phyloP scores from a whole-genome alignment of 139 green algal species.

The Nannochloris sp. region DNA sequence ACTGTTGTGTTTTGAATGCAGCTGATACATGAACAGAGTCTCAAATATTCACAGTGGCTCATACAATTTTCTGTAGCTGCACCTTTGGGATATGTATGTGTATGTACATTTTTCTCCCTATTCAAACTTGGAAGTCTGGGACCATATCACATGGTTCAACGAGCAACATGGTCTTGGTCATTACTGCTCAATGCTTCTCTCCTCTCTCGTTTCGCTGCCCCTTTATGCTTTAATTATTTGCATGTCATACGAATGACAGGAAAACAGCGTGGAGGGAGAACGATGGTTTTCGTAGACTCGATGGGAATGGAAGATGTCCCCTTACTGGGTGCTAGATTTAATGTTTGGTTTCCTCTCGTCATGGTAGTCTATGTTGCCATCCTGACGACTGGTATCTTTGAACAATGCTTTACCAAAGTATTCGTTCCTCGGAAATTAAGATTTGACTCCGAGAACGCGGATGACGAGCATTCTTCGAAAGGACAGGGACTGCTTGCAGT shows the following conservation, averaged over 20 bases:
- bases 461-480: slow-evolving; percentile 54
- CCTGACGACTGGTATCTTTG: slow-evolving; percentile 37
- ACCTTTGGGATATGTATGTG: slow-evolving; percentile 81
- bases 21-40: slow-evolving; percentile 14
- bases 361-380: slow-evolving; percentile 53
- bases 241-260: slow-evolving; percentile 45
- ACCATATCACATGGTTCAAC: slow-evolving; percentile 63
- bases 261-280: slow-evolving; percentile 18
- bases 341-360: slow-evolving; percentile 71
- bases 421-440: slow-evolving; percentile 17
- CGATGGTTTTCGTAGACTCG: slow-evolving; percentile 55
- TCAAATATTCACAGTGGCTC: slow-evolving; percentile 15
- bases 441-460: slow-evolving; percentile 40
- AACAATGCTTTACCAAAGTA: slow-evolving; percentile 19
- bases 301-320: slow-evolving; percentile 75
- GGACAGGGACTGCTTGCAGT: slow-evolving; percentile 28
- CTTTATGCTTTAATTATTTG: slow-evolving; percentile 79
- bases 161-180: slow-evolving; percentile 48
- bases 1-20: background rate
- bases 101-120: slow-evolving; percentile 82
- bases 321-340: slow-evolving; percentile 56
- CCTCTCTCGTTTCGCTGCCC: slow-evolving; percentile 71
- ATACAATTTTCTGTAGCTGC: slow-evolving; percentile 41
- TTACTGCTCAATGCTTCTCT: slow-evolving; percentile 40
- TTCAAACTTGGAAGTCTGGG: slow-evolving; percentile 71